Evolutionary conservation across 768 basidiomycete species (phyloP).

Genomic region (Mycena kentingensis): DNA sequence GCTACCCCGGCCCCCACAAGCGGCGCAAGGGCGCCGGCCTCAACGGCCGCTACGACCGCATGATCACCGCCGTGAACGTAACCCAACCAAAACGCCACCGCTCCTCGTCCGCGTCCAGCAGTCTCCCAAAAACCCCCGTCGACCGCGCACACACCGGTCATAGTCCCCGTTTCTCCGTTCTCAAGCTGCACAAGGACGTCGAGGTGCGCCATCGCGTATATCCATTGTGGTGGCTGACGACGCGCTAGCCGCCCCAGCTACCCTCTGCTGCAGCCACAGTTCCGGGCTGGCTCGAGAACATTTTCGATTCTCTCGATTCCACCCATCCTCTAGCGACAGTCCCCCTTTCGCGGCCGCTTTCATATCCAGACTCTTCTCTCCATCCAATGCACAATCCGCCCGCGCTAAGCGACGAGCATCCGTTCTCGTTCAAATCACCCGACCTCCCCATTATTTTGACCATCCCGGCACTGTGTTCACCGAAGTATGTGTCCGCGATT

Average conservation of each 20-base stretch:
- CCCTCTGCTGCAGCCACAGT: slow-evolving; percentile 26
- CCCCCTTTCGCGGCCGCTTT: slow-evolving; percentile 24
- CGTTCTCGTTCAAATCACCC: slow-evolving; percentile 5
- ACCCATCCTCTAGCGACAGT: slow-evolving; percentile 37
- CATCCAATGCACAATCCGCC: not conserved
- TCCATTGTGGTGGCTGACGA: too few relatives aligned
- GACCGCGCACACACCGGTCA: slow-evolving; percentile 40
- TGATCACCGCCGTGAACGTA: slow-evolving; percentile 63
- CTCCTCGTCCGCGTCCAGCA: slow-evolving; percentile 41
- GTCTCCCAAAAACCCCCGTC: slow-evolving; percentile 42
- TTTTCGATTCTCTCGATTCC: slow-evolving; percentile 38
- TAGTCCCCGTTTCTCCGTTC: slow-evolving; percentile 44
- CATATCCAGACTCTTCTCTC: slow-evolving; percentile 9
- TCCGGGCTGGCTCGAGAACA: slow-evolving; percentile 45
- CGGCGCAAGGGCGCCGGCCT: slow-evolving; percentile 50
- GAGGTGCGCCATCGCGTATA: too few relatives aligned
- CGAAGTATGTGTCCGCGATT: too few relatives aligned
- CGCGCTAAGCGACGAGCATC: slow-evolving; percentile 6
- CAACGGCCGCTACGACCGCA: slow-evolving; percentile 65
- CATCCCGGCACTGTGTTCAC: not conserved
- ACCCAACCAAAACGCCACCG: slow-evolving; percentile 36
- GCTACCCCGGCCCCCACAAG: slow-evolving; percentile 33
- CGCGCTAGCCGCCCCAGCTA: not conserved
- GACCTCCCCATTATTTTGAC: slow-evolving; percentile 8
- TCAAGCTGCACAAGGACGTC: slow-evolving; percentile 43